Base-by-base conservation (phyloP, 768 basidiomycete species). In the Leccinellum luteum region DNA sequence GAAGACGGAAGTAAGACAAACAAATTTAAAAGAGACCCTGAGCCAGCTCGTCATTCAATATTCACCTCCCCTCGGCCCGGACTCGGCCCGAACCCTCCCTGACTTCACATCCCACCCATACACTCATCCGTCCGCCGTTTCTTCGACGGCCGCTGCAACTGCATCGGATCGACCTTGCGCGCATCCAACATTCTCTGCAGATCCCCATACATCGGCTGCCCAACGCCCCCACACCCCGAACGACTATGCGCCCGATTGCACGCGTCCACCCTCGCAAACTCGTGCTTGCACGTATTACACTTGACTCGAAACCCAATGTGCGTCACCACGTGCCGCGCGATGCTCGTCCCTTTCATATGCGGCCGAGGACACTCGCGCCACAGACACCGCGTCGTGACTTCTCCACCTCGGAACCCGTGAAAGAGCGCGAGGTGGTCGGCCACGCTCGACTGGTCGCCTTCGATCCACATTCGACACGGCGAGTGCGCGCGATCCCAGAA, bases 231-330 rank as follows among this genome's bases (percentile, higher is more conserved):
- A 57, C 70, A 71, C 31, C 68, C 64, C 41, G 70, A 71, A 43
- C 70, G 68, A 54, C 64, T 67, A 28, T 71, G 70, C 13, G 71
- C 72, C 55, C 70, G 72, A 58, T 73, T 71, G 23, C 72, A 71
- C 19, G 70, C 70, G 45, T 71, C 72, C 60, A 66, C 70, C 28
- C 70, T 61, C 38, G 70, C 72, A 58, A 72, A 73, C 58, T 70
- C 70, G 57, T 63, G 67, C 59, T 62, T 66, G 62, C 70, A 71
- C 17, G 66, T 62, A 51, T 62, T 54, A 25, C 70, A 71, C 47
- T 69, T 69, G 34, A 73, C 64, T 27, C 72, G 54, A 19, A 64
- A 73, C 1, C 72, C 70, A 19, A 71, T 60, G 19, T 71, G 70
- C 43, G 70, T 71, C 52, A 71, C 66, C 53, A 71, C 69, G 32